Conservation (phyloP, 2,329 filamentous ascomycete species). For the Coniella vitis region DNA sequence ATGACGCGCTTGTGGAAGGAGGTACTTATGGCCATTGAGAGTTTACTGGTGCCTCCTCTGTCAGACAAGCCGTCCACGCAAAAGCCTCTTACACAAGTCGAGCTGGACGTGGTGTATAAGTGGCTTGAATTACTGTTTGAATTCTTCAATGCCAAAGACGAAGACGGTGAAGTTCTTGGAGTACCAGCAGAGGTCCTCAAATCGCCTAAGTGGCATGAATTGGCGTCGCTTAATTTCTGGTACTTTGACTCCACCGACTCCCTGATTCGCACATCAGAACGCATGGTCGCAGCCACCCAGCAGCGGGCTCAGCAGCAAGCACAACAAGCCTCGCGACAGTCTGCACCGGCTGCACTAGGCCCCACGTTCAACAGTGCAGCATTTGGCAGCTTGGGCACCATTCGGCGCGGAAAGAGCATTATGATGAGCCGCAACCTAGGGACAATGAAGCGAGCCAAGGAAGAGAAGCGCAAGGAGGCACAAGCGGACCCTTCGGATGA, state of each 20-base stretch:
- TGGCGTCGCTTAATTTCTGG: constrained; percentile 96
- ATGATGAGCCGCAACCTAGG: constrained; percentile 92
- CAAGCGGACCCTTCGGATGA: constrained; percentile 97
- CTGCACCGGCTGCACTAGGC: constrained; percentile 29
- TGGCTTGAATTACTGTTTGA: constrained; percentile 87
- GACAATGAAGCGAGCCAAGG: constrained; percentile 92
- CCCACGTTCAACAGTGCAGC: constrained; percentile 43
- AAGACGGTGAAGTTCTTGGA: constrained; percentile 73
- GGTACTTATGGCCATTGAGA: constrained; percentile 84
- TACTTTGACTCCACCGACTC: constrained; percentile 92
- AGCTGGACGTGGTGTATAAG: constrained; percentile 89
- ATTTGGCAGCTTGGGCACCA: constrained; percentile 63
- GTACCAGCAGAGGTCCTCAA: constrained; percentile 88
- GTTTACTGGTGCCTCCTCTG: constrained; percentile 81
- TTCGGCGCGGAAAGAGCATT: constrained; percentile 67
- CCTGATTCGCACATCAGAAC: constrained; percentile 88
- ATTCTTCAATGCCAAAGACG: constrained; percentile 92
- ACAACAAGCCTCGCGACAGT: constrained; percentile 30
- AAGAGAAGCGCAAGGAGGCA: constrained; percentile 90
- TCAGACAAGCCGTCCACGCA: constrained; percentile 92
- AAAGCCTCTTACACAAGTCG: constrained; percentile 73
- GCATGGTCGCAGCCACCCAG: constrained; percentile 84
- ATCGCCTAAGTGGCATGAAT: constrained; percentile 96
- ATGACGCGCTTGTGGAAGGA: constrained; percentile 99
- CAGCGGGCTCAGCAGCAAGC: constrained; percentile 67